A percentile compares a stretch with the other conserved stretches of the same genome.
Conservation (phyloP, 1,284 basidiomycete genomes). For the Leccinum ponderosum region DNA sequence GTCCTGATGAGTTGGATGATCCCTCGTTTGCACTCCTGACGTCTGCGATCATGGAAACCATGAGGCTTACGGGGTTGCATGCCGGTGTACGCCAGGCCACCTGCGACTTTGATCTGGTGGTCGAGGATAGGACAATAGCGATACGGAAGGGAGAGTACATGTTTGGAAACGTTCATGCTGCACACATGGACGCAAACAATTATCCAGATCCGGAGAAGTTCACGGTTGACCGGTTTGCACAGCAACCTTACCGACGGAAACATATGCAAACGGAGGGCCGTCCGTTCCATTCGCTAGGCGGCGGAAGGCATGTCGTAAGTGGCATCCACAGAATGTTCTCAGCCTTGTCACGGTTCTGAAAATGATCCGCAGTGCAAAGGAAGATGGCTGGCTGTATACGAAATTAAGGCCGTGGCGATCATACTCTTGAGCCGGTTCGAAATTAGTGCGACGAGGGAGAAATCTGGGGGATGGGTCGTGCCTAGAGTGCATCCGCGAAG, state of each 20-base stretch:
- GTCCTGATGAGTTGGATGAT: conserved; percentile 19
- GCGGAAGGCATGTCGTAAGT: conserved; percentile 26
- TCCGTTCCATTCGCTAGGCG: conserved; percentile 22
- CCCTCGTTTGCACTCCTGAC: conserved; percentile 23
- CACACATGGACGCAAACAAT: conserved; percentile 18
- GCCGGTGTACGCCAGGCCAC: conserved; percentile 15
- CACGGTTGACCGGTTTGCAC: conserved; percentile 24
- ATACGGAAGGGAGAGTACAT: conserved; percentile 25
- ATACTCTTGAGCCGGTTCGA: conserved; percentile 22
- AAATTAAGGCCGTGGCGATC: conserved; percentile 20
- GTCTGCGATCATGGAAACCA: conserved; percentile 30
- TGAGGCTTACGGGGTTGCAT: conserved; percentile 22
- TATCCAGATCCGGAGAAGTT: conserved; percentile 18
- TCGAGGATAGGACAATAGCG: conserved; percentile 9
- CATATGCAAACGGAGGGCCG: conserved; percentile 21
- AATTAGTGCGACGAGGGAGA: conserved; percentile 8
- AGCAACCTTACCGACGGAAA: conserved; percentile 17
- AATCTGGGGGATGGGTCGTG: conserved; percentile 6
- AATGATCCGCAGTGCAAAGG: conserved; percentile 25
- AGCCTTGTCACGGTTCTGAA: not conserved
- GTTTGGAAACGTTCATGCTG: conserved; percentile 19
- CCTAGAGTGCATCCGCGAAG: conserved; percentile 18
- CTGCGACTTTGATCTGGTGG: conserved; percentile 19
- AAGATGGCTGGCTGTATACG: conserved; percentile 26
- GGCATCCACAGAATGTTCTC: not conserved